phyloP scores from a whole-genome alignment of 2,329 filamentous ascomycete species.

The Pestalotiopsis sp. region DNA sequence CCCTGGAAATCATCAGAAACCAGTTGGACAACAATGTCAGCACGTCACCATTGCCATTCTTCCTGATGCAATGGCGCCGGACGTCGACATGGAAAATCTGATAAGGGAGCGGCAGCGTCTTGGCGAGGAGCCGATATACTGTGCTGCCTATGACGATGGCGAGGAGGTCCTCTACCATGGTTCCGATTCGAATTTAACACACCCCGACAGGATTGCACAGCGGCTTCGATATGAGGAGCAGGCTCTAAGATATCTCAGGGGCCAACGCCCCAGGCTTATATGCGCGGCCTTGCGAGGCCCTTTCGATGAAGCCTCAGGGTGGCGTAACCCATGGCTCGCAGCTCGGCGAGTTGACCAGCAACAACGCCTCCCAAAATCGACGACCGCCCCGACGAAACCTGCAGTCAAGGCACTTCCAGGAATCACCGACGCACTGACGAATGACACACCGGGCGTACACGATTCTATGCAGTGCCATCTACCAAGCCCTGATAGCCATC shows the following conservation, averaged over 20 bases:
- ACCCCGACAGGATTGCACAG: slow-evolving; percentile 48
- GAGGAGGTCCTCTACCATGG: slow-evolving; percentile 55
- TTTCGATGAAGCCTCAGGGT: slow-evolving; percentile 52
- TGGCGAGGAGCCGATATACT: slow-evolving; percentile 46
- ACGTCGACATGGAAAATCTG: not conserved
- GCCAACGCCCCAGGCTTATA: slow-evolving; percentile 56
- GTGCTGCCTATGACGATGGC: slow-evolving; percentile 37
- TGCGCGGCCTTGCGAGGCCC: slow-evolving; percentile 65
- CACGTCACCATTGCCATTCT: not conserved
- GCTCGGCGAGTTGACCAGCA: slow-evolving; percentile 1
- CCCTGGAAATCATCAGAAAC: not conserved
- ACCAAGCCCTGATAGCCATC: slow-evolving; percentile 35
- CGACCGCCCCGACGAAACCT: slow-evolving; percentile 10
- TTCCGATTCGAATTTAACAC: slow-evolving; percentile 60
- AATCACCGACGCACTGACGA: slow-evolving; percentile 5
- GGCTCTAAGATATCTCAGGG: slow-evolving; percentile 59
- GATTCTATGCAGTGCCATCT: slow-evolving; percentile 40
- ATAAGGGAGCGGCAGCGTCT: slow-evolving; percentile 16
- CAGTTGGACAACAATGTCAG: not conserved
- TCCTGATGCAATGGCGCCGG: not conserved
- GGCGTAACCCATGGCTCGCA: slow-evolving; percentile 55
- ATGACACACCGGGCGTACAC: slow-evolving; percentile 14
- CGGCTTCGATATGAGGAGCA: slow-evolving; percentile 59
- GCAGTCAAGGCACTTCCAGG: not conserved
- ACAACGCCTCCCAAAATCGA: slow-evolving; percentile 13